These are phyloP conservation scores for Tephrocybe sp. DNA, from an alignment of 768 basidiomycete species.

Conservation along the genomic window DNA sequence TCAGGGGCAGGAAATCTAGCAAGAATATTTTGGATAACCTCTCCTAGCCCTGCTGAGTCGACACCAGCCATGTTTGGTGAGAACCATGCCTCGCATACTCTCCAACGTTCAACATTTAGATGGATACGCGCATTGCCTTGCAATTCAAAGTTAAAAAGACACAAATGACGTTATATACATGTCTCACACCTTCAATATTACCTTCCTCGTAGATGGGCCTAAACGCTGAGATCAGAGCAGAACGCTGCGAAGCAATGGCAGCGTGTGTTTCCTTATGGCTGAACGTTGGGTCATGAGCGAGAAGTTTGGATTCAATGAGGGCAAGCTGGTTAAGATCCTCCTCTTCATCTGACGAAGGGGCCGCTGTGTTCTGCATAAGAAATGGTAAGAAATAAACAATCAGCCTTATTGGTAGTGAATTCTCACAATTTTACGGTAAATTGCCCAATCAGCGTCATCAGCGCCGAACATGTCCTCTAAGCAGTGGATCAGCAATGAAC, in stretches of 20 bases:
- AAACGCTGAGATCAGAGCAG: conserved; percentile 86
- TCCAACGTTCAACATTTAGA: conserved; percentile 85
- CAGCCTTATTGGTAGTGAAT: background rate
- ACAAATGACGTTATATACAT: background rate
- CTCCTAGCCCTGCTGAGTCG: conserved; percentile 92
- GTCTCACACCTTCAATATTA: conserved; percentile 52
- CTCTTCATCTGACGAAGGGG: conserved; percentile 83
- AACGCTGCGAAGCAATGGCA: conserved; percentile 70
- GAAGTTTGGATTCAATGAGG: conserved; percentile 73
- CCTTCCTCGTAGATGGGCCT: conserved; percentile 76
- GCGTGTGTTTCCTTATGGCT: conserved; percentile 79
- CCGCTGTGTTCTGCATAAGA: conserved; percentile 57
- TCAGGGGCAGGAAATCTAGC: conserved; percentile 66
- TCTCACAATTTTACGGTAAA: conserved; percentile 93
- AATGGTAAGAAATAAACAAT: background rate
- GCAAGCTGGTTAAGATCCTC: conserved; percentile 79
- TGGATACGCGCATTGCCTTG: conserved; percentile 75
- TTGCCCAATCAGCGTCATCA: conserved; percentile 95
- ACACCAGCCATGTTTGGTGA: conserved; percentile 92
- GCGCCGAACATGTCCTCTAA: conserved; percentile 91
- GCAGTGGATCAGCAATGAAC: background rate
- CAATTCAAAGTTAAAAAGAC: background rate
- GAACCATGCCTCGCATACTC: conserved; percentile 92
- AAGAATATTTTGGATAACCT: conserved; percentile 84
- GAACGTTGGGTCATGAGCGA: conserved; percentile 84